These are phyloP conservation scores for Rhexocercosporidium sp. DNA, from an alignment of 2,329 filamentous ascomycete genomes.

Conservation along the genomic window DNA sequence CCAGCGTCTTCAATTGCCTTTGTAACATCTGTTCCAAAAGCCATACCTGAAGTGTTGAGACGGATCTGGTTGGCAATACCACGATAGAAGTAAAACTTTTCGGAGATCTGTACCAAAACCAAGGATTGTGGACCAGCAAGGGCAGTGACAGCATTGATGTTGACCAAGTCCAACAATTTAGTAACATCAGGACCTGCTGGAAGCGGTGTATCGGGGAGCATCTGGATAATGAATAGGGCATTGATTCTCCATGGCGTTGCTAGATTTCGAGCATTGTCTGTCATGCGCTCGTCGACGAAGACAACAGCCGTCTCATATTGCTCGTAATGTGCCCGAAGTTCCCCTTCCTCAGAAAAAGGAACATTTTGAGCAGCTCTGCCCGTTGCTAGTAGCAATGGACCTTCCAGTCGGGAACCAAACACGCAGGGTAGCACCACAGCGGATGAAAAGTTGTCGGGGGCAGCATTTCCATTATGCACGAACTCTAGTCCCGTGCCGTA, in stretches of 20 bases:
- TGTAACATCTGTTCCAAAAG: conserved; percentile 36
- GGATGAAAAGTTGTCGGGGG: conserved; percentile 3
- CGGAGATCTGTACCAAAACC: conserved; percentile 33
- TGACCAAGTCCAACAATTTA: conserved; percentile 30
- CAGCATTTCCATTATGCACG: background rate
- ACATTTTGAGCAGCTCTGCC: conserved; percentile 26
- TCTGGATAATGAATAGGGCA: conserved; percentile 38
- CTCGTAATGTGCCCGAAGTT: conserved; percentile 30
- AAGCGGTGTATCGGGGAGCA: conserved; percentile 14
- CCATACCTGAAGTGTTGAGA: conserved; percentile 30
- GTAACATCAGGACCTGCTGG: conserved; percentile 25
- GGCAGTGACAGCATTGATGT: conserved; percentile 39
- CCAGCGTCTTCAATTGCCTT: conserved; percentile 25
- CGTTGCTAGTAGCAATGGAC: conserved; percentile 31
- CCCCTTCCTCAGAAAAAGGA: conserved; percentile 28
- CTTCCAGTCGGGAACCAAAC: conserved; percentile 34
- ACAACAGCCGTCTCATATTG: conserved; percentile 35
- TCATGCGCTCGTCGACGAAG: conserved; percentile 42
- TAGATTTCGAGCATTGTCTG: conserved; percentile 41
- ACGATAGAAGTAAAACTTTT: conserved; percentile 38
- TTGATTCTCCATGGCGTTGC: conserved; percentile 38
- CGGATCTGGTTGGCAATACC: conserved; percentile 31
- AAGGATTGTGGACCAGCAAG: conserved; percentile 38
- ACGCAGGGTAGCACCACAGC: conserved; percentile 36
- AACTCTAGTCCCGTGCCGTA: conserved; percentile 28